Evolutionary conservation across 177 flowering plant genomes (phyloP).

Genomic region (Vitis hybrid): DNA sequence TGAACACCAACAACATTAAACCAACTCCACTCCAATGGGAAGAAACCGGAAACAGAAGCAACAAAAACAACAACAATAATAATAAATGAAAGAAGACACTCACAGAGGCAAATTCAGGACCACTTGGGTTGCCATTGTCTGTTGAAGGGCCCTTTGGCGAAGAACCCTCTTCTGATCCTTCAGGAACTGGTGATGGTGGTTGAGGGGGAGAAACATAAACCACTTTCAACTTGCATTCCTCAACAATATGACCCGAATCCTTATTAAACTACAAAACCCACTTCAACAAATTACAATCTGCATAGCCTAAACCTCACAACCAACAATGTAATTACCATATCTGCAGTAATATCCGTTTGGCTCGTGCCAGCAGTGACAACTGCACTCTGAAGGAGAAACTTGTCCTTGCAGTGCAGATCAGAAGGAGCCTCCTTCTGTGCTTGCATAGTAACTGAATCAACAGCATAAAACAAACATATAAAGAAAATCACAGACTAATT

Average conservation of each 20-base stretch:
- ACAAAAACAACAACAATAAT: background rate
- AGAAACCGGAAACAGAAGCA: background rate
- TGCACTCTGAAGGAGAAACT: slow-evolving; percentile 70
- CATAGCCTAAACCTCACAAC: background rate
- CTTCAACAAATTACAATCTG: slow-evolving; percentile 11
- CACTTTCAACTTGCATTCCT: slow-evolving; percentile 68
- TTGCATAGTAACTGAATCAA: slow-evolving; percentile 60
- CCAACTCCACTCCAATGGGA: too few relatives aligned
- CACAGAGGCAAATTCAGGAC: slow-evolving; percentile 27
- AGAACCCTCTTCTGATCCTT: slow-evolving; percentile 60
- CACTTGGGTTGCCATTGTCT: slow-evolving; percentile 44
- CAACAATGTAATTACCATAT: slow-evolving; percentile 38
- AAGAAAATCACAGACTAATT: background rate
- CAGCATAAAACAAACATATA: background rate
- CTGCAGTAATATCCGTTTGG: slow-evolving; percentile 52
- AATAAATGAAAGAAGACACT: slow-evolving; percentile 11
- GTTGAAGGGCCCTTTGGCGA: slow-evolving; percentile 50
- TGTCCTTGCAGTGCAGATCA: slow-evolving; percentile 69
- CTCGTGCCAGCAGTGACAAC: slow-evolving; percentile 31
- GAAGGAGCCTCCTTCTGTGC: slow-evolving; percentile 63
- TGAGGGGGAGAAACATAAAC: slow-evolving; percentile 61
- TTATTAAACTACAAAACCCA: slow-evolving; percentile 50
- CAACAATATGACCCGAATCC: slow-evolving; percentile 57
- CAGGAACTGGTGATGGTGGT: slow-evolving; percentile 63
- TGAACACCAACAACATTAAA: too few relatives aligned